Evolutionary conservation across 805 yeast genomes (phyloP).

Genomic region (Lachancea kluyveri): DNA sequence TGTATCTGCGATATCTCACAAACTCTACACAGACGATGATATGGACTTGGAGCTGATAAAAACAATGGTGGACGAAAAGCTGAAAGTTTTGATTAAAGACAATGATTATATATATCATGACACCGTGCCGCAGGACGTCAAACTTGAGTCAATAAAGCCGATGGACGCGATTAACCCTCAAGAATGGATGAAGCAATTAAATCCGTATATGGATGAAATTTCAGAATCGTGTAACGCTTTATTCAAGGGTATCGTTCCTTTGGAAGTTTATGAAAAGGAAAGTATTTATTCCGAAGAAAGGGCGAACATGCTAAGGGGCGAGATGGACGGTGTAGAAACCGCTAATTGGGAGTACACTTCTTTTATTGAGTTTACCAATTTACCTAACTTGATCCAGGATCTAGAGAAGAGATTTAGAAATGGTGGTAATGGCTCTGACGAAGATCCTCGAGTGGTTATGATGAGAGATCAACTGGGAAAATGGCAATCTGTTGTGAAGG

Average conservation of each 20-base stretch:
- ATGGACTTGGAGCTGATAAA: slow-evolving; percentile 30
- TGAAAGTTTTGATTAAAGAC: slow-evolving; percentile 55
- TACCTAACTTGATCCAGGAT: slow-evolving; percentile 60
- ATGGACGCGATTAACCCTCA: slow-evolving; percentile 62
- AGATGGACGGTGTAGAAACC: slow-evolving; percentile 67
- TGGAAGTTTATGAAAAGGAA: slow-evolving; percentile 79
- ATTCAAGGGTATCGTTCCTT: slow-evolving; percentile 76
- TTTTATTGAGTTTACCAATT: slow-evolving; percentile 70
- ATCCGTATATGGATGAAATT: slow-evolving; percentile 33
- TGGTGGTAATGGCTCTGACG: slow-evolving; percentile 20
- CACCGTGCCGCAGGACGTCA: slow-evolving; percentile 49
- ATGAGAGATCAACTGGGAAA: slow-evolving; percentile 27
- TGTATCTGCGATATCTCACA: slow-evolving; percentile 24
- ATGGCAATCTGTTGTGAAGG: slow-evolving; percentile 24
- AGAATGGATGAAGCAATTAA: slow-evolving; percentile 58
- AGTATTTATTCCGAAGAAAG: slow-evolving; percentile 87
- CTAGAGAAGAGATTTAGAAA: slow-evolving; percentile 36
- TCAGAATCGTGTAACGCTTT: slow-evolving; percentile 42
- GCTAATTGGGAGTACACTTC: slow-evolving; percentile 75
- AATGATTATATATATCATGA: slow-evolving; percentile 89
- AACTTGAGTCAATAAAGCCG: slow-evolving; percentile 32
- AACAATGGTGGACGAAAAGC: slow-evolving; percentile 31
- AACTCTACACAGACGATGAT: slow-evolving; percentile 30
- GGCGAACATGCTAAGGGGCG: slow-evolving; percentile 66
- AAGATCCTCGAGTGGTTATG: slow-evolving; percentile 18